These are phyloP conservation scores for Ustilago crameri DNA, from an alignment of 1,284 basidiomycete species.

Conservation along the genomic window DNA sequence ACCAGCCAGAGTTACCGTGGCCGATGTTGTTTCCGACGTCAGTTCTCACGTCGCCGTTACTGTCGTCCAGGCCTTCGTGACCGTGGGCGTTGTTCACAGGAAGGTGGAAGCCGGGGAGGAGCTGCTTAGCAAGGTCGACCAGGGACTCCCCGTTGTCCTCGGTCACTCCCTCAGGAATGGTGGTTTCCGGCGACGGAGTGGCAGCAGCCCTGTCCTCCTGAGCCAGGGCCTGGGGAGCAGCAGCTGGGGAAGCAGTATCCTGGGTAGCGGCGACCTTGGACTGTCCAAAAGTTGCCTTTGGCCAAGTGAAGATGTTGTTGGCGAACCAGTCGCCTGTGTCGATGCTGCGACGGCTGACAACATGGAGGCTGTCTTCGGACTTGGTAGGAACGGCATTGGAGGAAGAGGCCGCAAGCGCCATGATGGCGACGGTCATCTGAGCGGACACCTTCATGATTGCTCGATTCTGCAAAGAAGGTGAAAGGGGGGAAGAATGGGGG, in stretches of 20 bases:
- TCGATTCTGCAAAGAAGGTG: no score
- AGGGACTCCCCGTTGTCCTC: no score
- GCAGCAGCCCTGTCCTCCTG: no score
- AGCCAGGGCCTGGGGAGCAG: no score
- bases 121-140: constrained; percentile 12
- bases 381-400: constrained; percentile 9
- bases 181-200: no score
- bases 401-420: constrained; percentile 13
- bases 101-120: not conserved
- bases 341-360: constrained; percentile 2
- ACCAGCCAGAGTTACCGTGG: not conserved
- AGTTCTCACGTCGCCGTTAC: constrained; percentile 9
- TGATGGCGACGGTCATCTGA: constrained; percentile 18
- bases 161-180: no score
- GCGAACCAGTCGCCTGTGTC: constrained; percentile 9
- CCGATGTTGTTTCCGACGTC: constrained; percentile 6
- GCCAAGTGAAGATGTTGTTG: constrained; percentile 8
- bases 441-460: constrained; percentile 12
- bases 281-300: constrained; percentile 1
- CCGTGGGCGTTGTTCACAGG: constrained; percentile 8
- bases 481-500: not conserved
- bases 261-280: not conserved
- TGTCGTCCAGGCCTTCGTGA: constrained; percentile 7
- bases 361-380: constrained; percentile 3
- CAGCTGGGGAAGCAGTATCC: no score